These are phyloP conservation scores for Colletotrichum incanum DNA, from an alignment of 2,329 filamentous ascomycete genomes.

Conservation along the genomic window DNA sequence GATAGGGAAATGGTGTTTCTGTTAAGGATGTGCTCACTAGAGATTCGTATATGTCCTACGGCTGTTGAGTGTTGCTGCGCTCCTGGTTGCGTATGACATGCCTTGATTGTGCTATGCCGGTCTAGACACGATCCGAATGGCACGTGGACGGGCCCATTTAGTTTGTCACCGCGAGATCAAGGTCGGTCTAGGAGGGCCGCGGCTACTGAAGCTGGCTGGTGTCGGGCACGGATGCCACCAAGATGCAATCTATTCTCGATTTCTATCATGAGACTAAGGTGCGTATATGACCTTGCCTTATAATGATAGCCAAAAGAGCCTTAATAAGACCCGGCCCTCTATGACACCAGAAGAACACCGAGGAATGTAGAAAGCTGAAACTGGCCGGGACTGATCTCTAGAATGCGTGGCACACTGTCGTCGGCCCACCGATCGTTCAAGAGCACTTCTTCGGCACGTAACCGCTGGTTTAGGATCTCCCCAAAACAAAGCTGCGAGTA, in stretches of 20 bases:
- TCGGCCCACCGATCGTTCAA: no score
- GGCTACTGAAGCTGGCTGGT: conserved; percentile 1
- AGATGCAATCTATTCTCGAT: background rate
- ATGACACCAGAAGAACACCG: background rate
- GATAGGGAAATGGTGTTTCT: no score
- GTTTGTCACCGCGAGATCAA: background rate
- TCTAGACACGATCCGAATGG: background rate
- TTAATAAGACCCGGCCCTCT: no score
- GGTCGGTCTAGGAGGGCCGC: background rate
- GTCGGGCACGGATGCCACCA: background rate
- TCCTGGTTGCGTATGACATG: background rate
- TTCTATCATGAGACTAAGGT: background rate
- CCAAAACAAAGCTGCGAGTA: no score
- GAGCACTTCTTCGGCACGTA: no score
- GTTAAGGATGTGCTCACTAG: no score
- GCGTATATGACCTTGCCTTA: background rate
- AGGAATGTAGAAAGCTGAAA: background rate
- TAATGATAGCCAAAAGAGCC: no score
- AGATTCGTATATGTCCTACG: no score
- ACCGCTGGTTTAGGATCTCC: no score
- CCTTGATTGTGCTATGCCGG: background rate
- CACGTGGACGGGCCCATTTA: background rate
- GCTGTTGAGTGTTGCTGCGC: background rate
- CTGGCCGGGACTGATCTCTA: background rate
- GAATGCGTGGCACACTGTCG: no score